Conservation (phyloP, 805 yeast species). For the Candida qinlingensis region DNA sequence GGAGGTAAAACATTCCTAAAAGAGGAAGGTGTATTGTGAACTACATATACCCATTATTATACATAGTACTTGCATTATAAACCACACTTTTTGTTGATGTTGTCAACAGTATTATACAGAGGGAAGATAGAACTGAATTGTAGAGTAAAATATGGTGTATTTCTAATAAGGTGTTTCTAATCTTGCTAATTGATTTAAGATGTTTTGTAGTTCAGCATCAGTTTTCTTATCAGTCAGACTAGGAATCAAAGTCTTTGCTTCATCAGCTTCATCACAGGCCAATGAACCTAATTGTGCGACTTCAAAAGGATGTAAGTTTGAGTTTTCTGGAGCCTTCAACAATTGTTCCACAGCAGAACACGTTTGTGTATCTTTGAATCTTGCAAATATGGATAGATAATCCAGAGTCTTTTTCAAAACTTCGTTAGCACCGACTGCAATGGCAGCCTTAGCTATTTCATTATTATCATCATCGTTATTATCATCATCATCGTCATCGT, state of each 20-base stretch:
- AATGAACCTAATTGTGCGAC: constrained; percentile 83
- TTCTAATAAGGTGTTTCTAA: constrained; percentile 40
- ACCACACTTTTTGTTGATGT: too few species aligned
- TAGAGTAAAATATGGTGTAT: neutral
- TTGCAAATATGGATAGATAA: constrained; percentile 75
- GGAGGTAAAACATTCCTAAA: constrained; percentile 53
- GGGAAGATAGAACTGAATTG: neutral
- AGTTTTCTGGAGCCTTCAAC: constrained; percentile 65
- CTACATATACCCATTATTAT: constrained; percentile 1
- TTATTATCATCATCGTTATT: constrained; percentile 28
- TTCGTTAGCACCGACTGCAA: constrained; percentile 75
- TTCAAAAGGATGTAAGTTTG: constrained; percentile 89
- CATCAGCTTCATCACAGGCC: constrained; percentile 95
- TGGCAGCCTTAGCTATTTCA: constrained; percentile 35
- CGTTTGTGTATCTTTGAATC: constrained; percentile 89
- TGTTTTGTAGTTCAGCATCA: constrained; percentile 81
- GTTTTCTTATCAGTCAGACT: constrained; percentile 76
- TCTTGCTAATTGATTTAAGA: constrained; percentile 80
- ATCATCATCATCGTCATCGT: constrained; percentile 28
- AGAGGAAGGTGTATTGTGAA: constrained; percentile 25
- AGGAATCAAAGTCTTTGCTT: constrained; percentile 91
- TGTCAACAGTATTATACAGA: neutral
- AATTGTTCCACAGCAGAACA: constrained; percentile 90
- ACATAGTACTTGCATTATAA: too few species aligned
- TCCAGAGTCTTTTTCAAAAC: constrained; percentile 89